Evolutionary conservation across 371 early-diverging fungal species (phyloP), one percentile per base, ranked within the genome.

Genomic region (Mucor racemosus): DNA sequence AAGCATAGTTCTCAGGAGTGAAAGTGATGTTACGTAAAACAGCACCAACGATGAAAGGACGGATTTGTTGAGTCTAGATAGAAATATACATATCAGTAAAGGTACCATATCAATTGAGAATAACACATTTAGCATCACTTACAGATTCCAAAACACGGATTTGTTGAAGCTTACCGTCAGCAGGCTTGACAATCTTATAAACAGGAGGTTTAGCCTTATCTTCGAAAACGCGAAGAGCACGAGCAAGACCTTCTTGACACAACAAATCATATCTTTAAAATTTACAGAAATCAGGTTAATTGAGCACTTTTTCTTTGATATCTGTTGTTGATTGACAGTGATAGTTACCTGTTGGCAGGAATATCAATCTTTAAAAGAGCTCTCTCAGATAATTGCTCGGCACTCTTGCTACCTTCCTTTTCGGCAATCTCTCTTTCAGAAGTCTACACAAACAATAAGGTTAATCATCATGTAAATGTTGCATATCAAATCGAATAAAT

Each of bases 341-440:
- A 56, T 35, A 56, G 63, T 53, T 91, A 98, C 92, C 99, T 90
- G 87, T 99, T 99, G 69, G 99, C 99, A 58, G 99, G 98, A 69
- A 99, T 96, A 71, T 99, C 99, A 76, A 99, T 98, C 80, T 97
- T 97, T 78, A 97, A 93, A 68, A 95, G 78, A 41, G 89, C 84
- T 61, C 95, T 84, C 55, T 95, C 93, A 58, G 93, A 90, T 57
- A 87, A 74, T 34, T 77, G 84, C 58, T 85, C 92, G 13, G 89
- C 87, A 33, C 81, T 81, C 59, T 76, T 74, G 59, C 19, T 44
- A 40, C 73, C 77, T 39, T 80, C 86, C 70, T 91, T 90, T 67
- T 92, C 82, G n/a, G 85, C 87, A 81, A 91, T 80, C 73, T 89
- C 92, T 66, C 84, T 80, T 73, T 94, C 91, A 7, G 95, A 91